Evolutionary conservation across 192 early-diverging fungal species (phyloP).

Genomic region (Gaertneriomyces semiglobifer): DNA sequence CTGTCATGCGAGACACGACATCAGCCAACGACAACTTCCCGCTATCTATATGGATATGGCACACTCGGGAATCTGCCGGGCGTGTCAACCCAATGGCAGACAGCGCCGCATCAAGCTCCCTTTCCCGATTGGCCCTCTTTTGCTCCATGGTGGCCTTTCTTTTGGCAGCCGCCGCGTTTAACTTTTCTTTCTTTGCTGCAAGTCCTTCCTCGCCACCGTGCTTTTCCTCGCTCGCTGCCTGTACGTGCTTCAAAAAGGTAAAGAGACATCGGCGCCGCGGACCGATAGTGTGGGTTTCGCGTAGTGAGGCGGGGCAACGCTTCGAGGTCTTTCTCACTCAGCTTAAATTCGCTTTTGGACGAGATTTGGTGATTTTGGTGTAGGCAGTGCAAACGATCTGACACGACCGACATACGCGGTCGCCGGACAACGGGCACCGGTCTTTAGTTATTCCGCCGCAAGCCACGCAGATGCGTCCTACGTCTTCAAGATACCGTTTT

Average conservation of each 20-base stretch:
- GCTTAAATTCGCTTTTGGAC: neutral
- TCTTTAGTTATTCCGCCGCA: neutral
- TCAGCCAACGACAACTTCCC: too few relatives aligned
- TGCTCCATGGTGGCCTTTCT: neutral
- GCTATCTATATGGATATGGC: too few relatives aligned
- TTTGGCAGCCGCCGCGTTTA: neutral
- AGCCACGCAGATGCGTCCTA: neutral
- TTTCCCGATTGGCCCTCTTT: neutral
- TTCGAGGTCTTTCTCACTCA: constrained; percentile 5
- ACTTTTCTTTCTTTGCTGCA: neutral
- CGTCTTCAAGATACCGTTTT: too few relatives aligned
- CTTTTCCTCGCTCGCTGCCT: neutral
- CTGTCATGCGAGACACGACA: too few relatives aligned
- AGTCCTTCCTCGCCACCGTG: neutral
- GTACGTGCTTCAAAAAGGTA: too few relatives aligned
- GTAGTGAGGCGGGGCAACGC: neutral
- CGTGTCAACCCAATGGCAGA: neutral
- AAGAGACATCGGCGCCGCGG: neutral
- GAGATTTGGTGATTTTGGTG: neutral
- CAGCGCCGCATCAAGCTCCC: neutral
- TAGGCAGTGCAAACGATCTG: neutral
- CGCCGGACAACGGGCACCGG: constrained; percentile 1
- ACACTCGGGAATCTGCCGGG: too few relatives aligned
- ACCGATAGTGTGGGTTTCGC: constrained; percentile 6
- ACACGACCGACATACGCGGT: constrained; percentile 1